Evolutionary conservation across 2,329 filamentous ascomycete species (phyloP).

Genomic region (Myriosclerotinia duriaeana): DNA sequence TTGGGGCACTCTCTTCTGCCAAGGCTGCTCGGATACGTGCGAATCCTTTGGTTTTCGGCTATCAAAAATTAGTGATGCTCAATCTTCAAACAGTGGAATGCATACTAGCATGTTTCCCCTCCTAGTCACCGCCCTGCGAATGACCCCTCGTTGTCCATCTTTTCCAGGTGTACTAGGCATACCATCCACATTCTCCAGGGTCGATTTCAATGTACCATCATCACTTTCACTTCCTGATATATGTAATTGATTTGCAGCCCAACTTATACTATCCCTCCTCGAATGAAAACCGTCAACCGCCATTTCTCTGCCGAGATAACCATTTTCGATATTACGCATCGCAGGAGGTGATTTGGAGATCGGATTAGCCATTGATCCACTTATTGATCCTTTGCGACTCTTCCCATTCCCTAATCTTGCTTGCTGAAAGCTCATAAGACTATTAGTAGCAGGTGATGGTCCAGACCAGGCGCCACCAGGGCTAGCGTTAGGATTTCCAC

Average conservation of each 20-base stretch:
- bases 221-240: constrained; percentile 80
- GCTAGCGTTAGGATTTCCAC: constrained; percentile 46
- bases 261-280: constrained; percentile 82
- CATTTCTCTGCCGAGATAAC: constrained; percentile 55
- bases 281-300: constrained; percentile 52
- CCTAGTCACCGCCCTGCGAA: constrained; percentile 78
- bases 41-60: constrained; percentile 97
- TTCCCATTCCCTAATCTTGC: constrained; percentile 58
- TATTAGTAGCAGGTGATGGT: constrained; percentile 70
- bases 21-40: constrained; percentile 88
- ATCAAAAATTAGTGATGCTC: constrained; percentile 37
- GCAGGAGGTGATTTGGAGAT: constrained; percentile 77
- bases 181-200: constrained; percentile 43
- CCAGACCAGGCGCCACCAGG: constrained; percentile 63
- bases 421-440: constrained; percentile 75
- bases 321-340: constrained; percentile 41
- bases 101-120: constrained; percentile 84
- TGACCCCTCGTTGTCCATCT: constrained; percentile 69
- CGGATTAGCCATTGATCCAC: constrained; percentile 65
- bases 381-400: constrained; percentile 66
- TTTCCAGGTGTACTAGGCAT: constrained; percentile 47
- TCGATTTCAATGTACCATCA: constrained; percentile 57
- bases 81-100: constrained; percentile 25
- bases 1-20: constrained; percentile 80
- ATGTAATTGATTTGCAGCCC: constrained; percentile 85